Evolutionary conservation across 108 stramenopile genomes (phyloP).

Genomic region (Skeletonema menzelii): DNA sequence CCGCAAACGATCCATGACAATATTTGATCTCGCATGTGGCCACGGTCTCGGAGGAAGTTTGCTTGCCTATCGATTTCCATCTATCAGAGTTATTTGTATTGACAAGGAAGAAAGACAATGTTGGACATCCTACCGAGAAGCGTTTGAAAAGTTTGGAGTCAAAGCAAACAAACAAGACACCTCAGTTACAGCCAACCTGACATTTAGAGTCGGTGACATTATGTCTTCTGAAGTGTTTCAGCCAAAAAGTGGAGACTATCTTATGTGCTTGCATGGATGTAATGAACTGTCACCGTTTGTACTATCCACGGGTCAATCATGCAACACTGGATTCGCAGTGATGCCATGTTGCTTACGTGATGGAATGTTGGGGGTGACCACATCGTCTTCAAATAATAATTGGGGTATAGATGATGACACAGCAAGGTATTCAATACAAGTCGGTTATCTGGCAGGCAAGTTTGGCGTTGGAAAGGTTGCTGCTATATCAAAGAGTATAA

Average conservation of each 20-base stretch:
- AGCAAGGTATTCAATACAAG: conserved; percentile 11
- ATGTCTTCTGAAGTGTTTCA: conserved; percentile 6
- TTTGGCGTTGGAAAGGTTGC: conserved; percentile 12
- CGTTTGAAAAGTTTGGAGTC: conserved; percentile 18
- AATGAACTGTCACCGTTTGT: conserved; percentile 20
- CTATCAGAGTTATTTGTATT: conserved; percentile 6
- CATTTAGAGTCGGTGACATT: conserved; percentile 14
- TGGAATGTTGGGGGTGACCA: conserved; percentile 15
- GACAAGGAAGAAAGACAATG: conserved; percentile 13
- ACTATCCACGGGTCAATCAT: background rate
- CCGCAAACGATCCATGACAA: conserved; percentile 5
- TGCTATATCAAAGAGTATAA: conserved; percentile 11
- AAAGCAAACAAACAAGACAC: conserved; percentile 12
- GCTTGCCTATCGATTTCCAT: conserved; percentile 9
- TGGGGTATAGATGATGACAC: conserved; percentile 11
- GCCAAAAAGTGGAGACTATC: conserved; percentile 12
- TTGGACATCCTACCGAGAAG: conserved; percentile 14
- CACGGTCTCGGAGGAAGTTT: conserved; percentile 2
- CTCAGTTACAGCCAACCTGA: conserved; percentile 8
- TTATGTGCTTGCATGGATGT: conserved; percentile 22
- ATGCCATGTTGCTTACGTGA: conserved; percentile 23
- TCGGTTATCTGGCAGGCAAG: conserved; percentile 14
- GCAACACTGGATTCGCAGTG: conserved; percentile 5
- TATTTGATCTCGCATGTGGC: conserved; percentile 17
- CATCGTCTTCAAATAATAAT: conserved; percentile 10